Base-by-base conservation (phyloP, 441 rosid genomes). In the Eutrema salsugineum region DNA sequence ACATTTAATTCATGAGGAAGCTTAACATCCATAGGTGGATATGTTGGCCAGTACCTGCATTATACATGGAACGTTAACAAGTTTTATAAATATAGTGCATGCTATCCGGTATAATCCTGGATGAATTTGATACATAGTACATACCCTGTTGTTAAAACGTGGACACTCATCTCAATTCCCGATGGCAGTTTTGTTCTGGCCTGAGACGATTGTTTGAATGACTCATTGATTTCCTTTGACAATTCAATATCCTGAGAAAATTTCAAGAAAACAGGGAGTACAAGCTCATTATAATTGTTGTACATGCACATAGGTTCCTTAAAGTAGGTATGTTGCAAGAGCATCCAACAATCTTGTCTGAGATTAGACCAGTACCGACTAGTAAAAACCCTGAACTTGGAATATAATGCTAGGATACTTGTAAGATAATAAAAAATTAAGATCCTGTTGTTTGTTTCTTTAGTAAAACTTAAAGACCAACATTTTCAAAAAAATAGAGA, bases 1-100 rank as follows among this genome's bases (percentile, higher is more conserved):
- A 96, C 97, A 82, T 93, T 93, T 72, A 96, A 80, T 77, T 96
- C 99, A 77, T 88, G 98, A 78, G 99, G 99, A 77, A 96, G 98
- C 78, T 96, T 91, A 57, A 96, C 97, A 85, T 88, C 98, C 98
- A 96, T 93, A 42, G 97, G 99, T n/a, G 99, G 97, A 83, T 96
- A 96, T 42, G 99, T 96, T 69, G 99, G 99, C 99, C 99, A 96
- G 80, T 91, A 96, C 74, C 99, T 96, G 83, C 83, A 83, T 54
- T 38, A 66, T 65, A 73, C 39, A 51, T 36, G 56, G 46, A 44
- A 55, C 12, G 22, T 47, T 55, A 81, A 63, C n/a, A 75, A 19
- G 60, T 8, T 68, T 51, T 35, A 47, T 71, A 55, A 14, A 17
- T 44, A 39, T 60, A 22, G 27, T 24, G 0, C 40, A 20, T 20